These are phyloP conservation scores for Gaeumannomyces tritici DNA, from an alignment of 2,329 filamentous ascomycete genomes.

Conservation along the genomic window DNA sequence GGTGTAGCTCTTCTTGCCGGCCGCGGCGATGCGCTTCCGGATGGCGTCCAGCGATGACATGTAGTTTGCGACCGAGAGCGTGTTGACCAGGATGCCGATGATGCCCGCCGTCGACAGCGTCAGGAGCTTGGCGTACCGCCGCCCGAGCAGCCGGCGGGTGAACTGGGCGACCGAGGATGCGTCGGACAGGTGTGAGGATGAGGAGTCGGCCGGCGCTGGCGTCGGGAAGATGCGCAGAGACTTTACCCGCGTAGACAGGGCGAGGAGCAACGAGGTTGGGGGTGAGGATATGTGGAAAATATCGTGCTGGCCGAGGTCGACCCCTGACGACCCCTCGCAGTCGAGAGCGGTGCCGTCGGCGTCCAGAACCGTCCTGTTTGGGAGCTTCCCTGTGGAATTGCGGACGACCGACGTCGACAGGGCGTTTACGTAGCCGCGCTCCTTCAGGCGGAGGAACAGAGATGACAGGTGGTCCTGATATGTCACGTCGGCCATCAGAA, in stretches of 20 bases:
- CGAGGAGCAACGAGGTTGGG: constrained; percentile 73
- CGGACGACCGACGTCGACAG: constrained; percentile 65
- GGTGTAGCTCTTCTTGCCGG: constrained; percentile 91
- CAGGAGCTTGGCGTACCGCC: constrained; percentile 81
- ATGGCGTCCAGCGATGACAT: constrained; percentile 69
- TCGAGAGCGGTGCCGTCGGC: constrained; percentile 18
- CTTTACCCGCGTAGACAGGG: constrained; percentile 72
- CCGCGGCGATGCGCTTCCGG: constrained; percentile 59
- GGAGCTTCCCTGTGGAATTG: constrained; percentile 70
- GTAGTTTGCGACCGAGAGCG: constrained; percentile 85
- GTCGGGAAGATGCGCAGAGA: constrained; percentile 66
- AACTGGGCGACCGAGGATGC: constrained; percentile 36
- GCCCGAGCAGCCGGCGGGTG: constrained; percentile 54
- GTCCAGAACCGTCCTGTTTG: constrained; percentile 62
- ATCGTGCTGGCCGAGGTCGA: constrained; percentile 55
- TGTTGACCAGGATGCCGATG: constrained; percentile 93
- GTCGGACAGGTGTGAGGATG: constrained; percentile 5
- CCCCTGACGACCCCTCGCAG: constrained; percentile 24
- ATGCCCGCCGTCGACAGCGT: constrained; percentile 71
- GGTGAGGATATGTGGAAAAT: constrained; percentile 78
- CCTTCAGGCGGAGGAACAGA: constrained; percentile 44
- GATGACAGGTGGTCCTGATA: constrained; percentile 65
- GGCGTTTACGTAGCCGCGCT: constrained; percentile 59
- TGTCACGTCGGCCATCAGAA: constrained; percentile 84
- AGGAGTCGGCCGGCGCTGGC: not conserved